phyloP scores from a whole-genome alignment of 345 rosid genomes.

The Acer yangbiense region DNA sequence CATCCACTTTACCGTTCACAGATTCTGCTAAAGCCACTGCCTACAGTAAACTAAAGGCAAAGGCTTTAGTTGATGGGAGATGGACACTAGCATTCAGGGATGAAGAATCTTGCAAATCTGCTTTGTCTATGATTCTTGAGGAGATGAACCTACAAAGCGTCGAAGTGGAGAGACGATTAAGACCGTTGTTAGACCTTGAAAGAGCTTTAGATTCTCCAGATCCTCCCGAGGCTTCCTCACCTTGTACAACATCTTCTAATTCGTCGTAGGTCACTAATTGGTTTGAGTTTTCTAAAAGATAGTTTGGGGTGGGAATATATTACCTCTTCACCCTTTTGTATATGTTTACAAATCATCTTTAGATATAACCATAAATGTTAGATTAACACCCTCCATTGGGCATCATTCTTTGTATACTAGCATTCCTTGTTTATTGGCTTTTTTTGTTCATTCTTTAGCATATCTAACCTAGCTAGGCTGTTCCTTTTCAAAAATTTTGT shows the following conservation, averaged over 20 bases:
- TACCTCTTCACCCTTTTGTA: slow-evolving; percentile 31
- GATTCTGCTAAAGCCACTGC: slow-evolving; percentile 55
- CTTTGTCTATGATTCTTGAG: slow-evolving; percentile 61
- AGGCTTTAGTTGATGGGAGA: slow-evolving; percentile 85
- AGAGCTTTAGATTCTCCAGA: slow-evolving; percentile 33
- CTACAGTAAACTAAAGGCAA: slow-evolving; percentile 48
- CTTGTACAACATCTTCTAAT: slow-evolving; percentile 17
- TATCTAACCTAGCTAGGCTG: slow-evolving; percentile 30
- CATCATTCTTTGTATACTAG: no score
- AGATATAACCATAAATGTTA: slow-evolving; percentile 43
- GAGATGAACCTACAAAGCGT: slow-evolving; percentile 67
- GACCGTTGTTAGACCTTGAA: slow-evolving; percentile 62
- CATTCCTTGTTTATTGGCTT: slow-evolving; percentile 27
- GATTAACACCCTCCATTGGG: no score
- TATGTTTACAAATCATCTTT: slow-evolving; percentile 30
- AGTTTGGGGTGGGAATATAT: slow-evolving; percentile 39
- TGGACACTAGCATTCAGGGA: slow-evolving; percentile 93
- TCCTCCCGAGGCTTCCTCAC: slow-evolving; percentile 24
- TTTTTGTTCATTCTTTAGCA: slow-evolving; percentile 28
- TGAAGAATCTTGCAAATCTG: slow-evolving; percentile 74
- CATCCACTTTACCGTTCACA: slow-evolving; percentile 61
- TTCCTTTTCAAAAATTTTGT: slow-evolving; percentile 28
- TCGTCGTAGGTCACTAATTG: slow-evolving; percentile 22
- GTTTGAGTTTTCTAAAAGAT: slow-evolving; percentile 23
- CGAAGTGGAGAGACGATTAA: slow-evolving; percentile 76